Evolutionary conservation across 2,329 filamentous ascomycete genomes (phyloP).

Genomic region (Lizonia empirigonia): DNA sequence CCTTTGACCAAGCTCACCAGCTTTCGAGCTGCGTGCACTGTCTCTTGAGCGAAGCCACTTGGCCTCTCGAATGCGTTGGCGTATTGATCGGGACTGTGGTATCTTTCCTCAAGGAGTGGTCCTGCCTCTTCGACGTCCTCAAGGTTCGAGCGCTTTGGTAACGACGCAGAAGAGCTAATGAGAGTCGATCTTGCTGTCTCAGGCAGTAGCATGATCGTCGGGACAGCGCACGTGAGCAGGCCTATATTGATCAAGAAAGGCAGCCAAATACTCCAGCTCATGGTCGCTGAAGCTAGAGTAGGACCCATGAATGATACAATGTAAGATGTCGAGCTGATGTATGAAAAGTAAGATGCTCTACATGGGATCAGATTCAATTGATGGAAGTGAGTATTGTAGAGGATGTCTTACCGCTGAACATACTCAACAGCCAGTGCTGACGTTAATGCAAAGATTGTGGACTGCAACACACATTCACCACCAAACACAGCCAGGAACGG

Average conservation of each 20-base stretch:
- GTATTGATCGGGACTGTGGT: conserved; percentile 19
- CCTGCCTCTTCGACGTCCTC: conserved; percentile 24
- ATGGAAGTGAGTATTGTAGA: no score
- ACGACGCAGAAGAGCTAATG: background rate
- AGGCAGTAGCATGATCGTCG: conserved; percentile 32
- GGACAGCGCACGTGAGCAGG: conserved; percentile 36
- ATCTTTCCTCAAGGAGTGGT: conserved; percentile 28
- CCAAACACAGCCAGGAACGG: conserved; percentile 43
- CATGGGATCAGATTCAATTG: background rate
- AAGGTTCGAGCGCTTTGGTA: no score
- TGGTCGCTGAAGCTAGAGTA: conserved; percentile 41
- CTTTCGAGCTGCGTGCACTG: conserved; percentile 22
- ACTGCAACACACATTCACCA: conserved; percentile 46
- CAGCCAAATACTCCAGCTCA: conserved; percentile 45
- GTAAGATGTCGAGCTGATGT: conserved; percentile 43
- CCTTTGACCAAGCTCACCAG: conserved; percentile 28
- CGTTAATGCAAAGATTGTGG: conserved; percentile 43
- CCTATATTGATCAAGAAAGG: conserved; percentile 45
- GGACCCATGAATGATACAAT: conserved; percentile 45
- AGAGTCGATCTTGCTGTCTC: background rate
- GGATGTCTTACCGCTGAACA: conserved; percentile 34
- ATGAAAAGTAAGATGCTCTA: conserved; percentile 46
- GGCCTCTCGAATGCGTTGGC: conserved; percentile 35
- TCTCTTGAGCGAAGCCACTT: conserved; percentile 18
- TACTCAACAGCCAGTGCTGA: conserved; percentile 41